Evolutionary conservation across 495 filamentous ascomycete species (phyloP), one percentile per base, ranked within the genome.

Genomic region (Collariella sp.): DNA sequence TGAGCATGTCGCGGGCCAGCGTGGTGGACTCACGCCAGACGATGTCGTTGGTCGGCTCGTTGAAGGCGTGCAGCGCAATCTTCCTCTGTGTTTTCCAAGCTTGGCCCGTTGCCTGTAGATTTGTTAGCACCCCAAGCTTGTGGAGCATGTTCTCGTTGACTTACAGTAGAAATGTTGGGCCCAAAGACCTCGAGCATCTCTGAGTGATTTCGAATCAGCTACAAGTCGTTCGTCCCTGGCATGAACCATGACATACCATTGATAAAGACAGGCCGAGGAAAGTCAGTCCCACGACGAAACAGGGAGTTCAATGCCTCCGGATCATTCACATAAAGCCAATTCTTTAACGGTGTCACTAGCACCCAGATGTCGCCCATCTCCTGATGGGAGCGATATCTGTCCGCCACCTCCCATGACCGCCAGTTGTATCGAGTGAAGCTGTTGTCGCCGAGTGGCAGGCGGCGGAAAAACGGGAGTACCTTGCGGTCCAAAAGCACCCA

Each of bases 21-120:
- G n/a, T n/a, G n/a, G n/a, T n/a, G n/a, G n/a, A n/a, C n/a, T n/a
- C n/a, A n/a, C n/a, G 20, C 75, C 75, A 81, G 0, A 79, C 76
- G 1, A 76, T 47, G 10, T 53, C 51, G 45, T 73, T 77, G 56
- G 71, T 76, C 46, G 69, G 71, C 54, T 81, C 76, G 38, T 72
- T 76, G 63, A 80, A 79, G 10, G 67, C 66, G 0, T 58, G 50
- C 3, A 67, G 62, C 1, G 71, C 66, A 9, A 73, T 53, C 46
- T 73, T 78, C 15, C 76, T 67, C 46, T 77, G 73, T 18, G 59
- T 68, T 16, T 70, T 66, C 76, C 77, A 81, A n/a, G 71, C 53
- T 15, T 62, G 23, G 9, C 67, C 70, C 26, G 76, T 68, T 16
- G 40, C 62, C 63, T 52, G 9, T 13, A 26, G 9, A 22, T 16